Evolutionary conservation across 305 asterid species (phyloP).

Genomic region (Solanum aculeatissimum): DNA sequence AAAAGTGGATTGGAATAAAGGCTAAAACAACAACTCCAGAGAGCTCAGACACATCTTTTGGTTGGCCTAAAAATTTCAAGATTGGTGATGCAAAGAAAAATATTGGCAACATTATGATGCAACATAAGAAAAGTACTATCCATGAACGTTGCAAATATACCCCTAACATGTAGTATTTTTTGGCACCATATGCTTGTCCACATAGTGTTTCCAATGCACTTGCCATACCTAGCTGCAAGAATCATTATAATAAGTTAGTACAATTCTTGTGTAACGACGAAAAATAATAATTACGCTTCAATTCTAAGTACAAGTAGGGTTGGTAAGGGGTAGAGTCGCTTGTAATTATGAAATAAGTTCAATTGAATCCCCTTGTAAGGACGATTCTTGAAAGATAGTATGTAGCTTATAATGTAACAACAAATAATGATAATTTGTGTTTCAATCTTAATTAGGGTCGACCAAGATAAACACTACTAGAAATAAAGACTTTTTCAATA

Average conservation of each 20-base stretch:
- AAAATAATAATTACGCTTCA: neutral
- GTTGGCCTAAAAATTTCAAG: constrained; percentile 57
- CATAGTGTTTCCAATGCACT: constrained; percentile 87
- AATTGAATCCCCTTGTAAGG: neutral
- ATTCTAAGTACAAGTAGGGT: neutral
- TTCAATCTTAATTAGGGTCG: neutral
- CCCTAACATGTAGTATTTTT: constrained; percentile 62
- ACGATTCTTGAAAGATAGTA: neutral
- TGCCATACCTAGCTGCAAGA: constrained; percentile 69
- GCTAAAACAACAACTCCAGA: constrained; percentile 47
- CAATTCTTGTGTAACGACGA: neutral
- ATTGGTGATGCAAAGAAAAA: constrained; percentile 50
- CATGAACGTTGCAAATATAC: constrained; percentile 79
- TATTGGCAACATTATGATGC: constrained; percentile 36
- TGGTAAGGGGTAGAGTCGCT: neutral
- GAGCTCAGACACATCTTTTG: constrained; percentile 56
- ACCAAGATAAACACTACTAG: neutral
- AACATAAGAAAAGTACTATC: constrained; percentile 37
- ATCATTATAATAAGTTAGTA: neutral
- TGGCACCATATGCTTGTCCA: constrained; percentile 89
- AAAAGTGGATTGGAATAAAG: constrained; percentile 66
- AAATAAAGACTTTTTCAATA: neutral
- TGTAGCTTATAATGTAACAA: neutral
- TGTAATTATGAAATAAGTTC: neutral
- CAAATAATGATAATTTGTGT: neutral